Conservation (phyloP, 2,329 filamentous ascomycete species). For the Chaetomium globosum region DNA sequence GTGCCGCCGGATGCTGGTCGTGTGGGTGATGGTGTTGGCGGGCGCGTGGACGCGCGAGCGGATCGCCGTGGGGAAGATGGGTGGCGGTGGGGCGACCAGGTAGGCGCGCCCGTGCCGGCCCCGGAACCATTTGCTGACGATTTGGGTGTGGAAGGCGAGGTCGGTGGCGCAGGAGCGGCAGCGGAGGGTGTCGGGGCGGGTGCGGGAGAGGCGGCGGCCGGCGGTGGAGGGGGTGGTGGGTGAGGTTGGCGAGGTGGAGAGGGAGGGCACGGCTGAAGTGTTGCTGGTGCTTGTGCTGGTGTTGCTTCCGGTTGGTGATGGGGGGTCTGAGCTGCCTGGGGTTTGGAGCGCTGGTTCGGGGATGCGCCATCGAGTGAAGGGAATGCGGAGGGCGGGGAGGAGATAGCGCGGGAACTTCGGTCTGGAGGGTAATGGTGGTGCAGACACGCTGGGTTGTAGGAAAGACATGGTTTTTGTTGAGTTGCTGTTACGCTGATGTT, state of each 20-base stretch:
- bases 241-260: slow-evolving; percentile 34
- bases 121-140: slow-evolving; percentile 67
- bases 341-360: slow-evolving; percentile 2
- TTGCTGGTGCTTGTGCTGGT: background rate
- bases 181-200: slow-evolving; percentile 58
- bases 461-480: slow-evolving; percentile 27
- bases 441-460: slow-evolving; percentile 13
- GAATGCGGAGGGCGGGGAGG: slow-evolving; percentile 36
- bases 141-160: slow-evolving; percentile 62
- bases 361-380: slow-evolving; percentile 32
- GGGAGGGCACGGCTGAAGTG: slow-evolving; percentile 24
- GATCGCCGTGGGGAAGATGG: slow-evolving; percentile 20
- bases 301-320: slow-evolving; percentile 2
- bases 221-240: slow-evolving; percentile 23
- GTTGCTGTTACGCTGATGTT: background rate
- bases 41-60: slow-evolving; percentile 26
- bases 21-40: slow-evolving; percentile 22
- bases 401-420: slow-evolving; percentile 37
- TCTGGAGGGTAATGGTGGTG: background rate
- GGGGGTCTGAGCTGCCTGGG: background rate
- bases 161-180: slow-evolving; percentile 63
- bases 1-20: background rate
- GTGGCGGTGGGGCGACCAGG: slow-evolving; percentile 49
- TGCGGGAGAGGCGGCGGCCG: slow-evolving; percentile 46
- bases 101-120: slow-evolving; percentile 67